Conservation (phyloP, 306 rosid genomes). For the Pueraria montana region DNA sequence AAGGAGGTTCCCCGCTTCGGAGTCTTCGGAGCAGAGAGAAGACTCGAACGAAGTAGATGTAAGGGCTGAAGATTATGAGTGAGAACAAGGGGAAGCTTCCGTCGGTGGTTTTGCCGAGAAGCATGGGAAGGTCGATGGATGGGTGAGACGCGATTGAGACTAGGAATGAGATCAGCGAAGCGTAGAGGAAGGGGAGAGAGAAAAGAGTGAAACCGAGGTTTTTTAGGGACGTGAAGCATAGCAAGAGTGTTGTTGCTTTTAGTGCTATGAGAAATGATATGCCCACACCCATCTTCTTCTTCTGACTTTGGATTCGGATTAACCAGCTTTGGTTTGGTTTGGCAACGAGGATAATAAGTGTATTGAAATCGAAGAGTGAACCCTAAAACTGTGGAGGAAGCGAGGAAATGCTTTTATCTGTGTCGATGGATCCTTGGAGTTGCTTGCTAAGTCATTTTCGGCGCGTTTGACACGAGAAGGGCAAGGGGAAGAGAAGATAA, state of each 20-base stretch:
- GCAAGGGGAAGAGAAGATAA: too few relatives aligned
- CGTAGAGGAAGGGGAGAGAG: conserved; percentile 75
- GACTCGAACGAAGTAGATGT: conserved; percentile 71
- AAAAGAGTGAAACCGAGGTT: conserved; percentile 57
- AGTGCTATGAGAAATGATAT: conserved; percentile 71
- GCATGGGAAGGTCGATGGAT: conserved; percentile 76
- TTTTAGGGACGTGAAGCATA: conserved; percentile 60
- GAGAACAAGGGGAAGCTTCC: conserved; percentile 81
- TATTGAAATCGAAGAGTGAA: too few relatives aligned
- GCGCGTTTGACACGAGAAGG: too few relatives aligned
- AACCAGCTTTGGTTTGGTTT: too few relatives aligned
- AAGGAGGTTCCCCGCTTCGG: conserved; percentile 71
- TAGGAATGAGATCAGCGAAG: conserved; percentile 62
- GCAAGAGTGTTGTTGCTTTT: conserved; percentile 59
- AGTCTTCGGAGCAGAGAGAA: conserved; percentile 74
- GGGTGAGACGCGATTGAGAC: conserved; percentile 85
- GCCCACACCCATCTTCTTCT: conserved; percentile 69
- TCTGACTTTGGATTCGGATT: neutral
- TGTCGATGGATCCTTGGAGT: too few relatives aligned
- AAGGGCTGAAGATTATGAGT: conserved; percentile 73
- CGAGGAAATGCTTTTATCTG: too few relatives aligned
- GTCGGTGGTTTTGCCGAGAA: conserved; percentile 75
- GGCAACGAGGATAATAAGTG: too few relatives aligned
- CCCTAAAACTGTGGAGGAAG: too few relatives aligned
- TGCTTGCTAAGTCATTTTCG: too few relatives aligned